Evolutionary conservation across 306 rosid genomes (phyloP).

Genomic region (Comarum palustre): DNA sequence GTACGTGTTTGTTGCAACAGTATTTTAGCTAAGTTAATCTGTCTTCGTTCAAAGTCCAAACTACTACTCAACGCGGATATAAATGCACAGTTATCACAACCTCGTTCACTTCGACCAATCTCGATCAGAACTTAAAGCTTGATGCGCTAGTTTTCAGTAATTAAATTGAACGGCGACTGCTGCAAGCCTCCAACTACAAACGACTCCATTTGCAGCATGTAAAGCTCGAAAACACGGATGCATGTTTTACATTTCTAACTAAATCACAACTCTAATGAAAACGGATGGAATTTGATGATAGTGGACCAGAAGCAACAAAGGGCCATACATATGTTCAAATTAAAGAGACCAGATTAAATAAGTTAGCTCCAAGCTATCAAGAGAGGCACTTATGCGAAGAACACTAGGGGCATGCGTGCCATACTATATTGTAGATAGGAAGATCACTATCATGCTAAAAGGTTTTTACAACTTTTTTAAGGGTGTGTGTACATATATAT

Average conservation of each 20-base stretch:
- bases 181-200: background rate
- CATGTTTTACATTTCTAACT: background rate
- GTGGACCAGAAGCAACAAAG: conserved; percentile 4
- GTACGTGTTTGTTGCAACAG: background rate
- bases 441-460: conserved; percentile 14
- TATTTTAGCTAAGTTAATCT: background rate
- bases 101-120: background rate
- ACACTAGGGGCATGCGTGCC: conserved; percentile 15
- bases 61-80: background rate
- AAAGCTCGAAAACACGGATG: background rate
- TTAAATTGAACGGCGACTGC: background rate
- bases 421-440: conserved; percentile 14
- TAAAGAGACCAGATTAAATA: conserved; percentile 10
- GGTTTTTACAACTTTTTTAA: background rate
- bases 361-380: background rate
- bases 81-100: no score
- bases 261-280: background rate
- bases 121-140: background rate
- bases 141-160: background rate
- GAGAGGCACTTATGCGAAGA: conserved; percentile 13
- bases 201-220: background rate
- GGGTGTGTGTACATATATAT: background rate
- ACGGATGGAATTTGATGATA: background rate
- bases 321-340: background rate
- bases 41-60: background rate